phyloP scores from a whole-genome alignment of 257 asterid species.

The Voacanga thouarsii region DNA sequence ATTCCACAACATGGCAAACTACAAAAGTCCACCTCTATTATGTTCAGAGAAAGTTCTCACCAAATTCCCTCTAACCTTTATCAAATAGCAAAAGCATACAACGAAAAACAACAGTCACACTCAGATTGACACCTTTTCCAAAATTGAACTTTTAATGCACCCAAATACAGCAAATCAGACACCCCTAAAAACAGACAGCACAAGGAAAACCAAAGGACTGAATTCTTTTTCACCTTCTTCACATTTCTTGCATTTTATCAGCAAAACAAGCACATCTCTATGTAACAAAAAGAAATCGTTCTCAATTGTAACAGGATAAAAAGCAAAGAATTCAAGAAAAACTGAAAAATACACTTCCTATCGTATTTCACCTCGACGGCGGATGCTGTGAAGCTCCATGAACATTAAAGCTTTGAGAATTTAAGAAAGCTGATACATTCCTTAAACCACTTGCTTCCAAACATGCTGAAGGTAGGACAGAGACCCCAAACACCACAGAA shows the following conservation, averaged over 20 bases:
- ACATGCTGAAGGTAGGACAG: constrained; percentile 27
- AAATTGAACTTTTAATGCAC: not conserved
- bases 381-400: constrained; percentile 26
- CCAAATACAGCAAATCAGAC: not conserved
- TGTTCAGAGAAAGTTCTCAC: not conserved
- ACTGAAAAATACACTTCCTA: not conserved
- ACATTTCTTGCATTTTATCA: not conserved
- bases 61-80: not conserved
- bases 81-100: not conserved
- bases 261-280: not conserved
- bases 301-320: not conserved
- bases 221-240: not conserved
- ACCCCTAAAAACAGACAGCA: too few species aligned
- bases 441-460: constrained; percentile 28
- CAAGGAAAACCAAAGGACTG: not conserved
- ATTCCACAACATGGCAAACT: not conserved
- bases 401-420: constrained; percentile 19
- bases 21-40: not conserved
- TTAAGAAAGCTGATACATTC: constrained; percentile 30
- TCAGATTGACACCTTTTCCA: not conserved
- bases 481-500: constrained; percentile 34
- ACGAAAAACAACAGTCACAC: not conserved
- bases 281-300: not conserved
- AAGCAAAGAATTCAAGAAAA: not conserved
- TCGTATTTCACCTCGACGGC: constrained; percentile 44